Evolutionary conservation across 768 basidiomycete species (phyloP).

Genomic region (Trametes coccinea): DNA sequence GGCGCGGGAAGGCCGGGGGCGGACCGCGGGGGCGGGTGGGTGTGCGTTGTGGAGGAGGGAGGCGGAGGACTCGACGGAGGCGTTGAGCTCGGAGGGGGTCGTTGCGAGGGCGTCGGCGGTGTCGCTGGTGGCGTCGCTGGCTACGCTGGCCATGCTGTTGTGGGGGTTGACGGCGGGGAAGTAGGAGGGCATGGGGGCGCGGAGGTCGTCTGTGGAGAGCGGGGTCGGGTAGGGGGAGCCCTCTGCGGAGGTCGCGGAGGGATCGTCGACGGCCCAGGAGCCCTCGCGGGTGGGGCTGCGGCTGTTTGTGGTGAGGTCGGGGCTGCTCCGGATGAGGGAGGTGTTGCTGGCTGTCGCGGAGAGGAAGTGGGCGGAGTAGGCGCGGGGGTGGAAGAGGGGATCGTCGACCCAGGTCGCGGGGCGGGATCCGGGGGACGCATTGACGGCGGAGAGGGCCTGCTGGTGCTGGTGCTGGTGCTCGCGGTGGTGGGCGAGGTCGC

Average conservation of each 20-base stretch:
- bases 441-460: constrained; percentile 35
- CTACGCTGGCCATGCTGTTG: constrained; percentile 23
- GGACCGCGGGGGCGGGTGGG: constrained; percentile 17
- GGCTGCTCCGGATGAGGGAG: constrained; percentile 22
- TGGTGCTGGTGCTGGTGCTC: constrained; percentile 33
- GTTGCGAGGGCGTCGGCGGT: constrained; percentile 4
- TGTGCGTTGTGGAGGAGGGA: constrained; percentile 14
- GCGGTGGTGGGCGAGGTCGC: constrained; percentile 63
- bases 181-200: constrained; percentile 26
- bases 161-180: constrained; percentile 17
- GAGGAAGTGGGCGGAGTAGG: constrained; percentile 14
- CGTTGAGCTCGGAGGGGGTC: constrained; percentile 16
- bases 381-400: constrained; percentile 16
- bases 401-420: constrained; percentile 29
- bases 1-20: constrained; percentile 12
- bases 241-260: constrained; percentile 22
- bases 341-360: constrained; percentile 24
- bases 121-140: constrained; percentile 4
- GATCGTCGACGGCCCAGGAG: constrained; percentile 25
- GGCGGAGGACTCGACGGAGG: constrained; percentile 26
- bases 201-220: constrained; percentile 14
- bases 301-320: constrained; percentile 11
- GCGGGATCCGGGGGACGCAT: constrained; percentile 31
- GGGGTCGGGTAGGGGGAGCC: constrained; percentile 18
- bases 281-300: constrained; percentile 17